Evolutionary conservation across 768 basidiomycete genomes (phyloP), one percentile per base, ranked within the genome.

Genomic region (Phanerochaete carnosa): DNA sequence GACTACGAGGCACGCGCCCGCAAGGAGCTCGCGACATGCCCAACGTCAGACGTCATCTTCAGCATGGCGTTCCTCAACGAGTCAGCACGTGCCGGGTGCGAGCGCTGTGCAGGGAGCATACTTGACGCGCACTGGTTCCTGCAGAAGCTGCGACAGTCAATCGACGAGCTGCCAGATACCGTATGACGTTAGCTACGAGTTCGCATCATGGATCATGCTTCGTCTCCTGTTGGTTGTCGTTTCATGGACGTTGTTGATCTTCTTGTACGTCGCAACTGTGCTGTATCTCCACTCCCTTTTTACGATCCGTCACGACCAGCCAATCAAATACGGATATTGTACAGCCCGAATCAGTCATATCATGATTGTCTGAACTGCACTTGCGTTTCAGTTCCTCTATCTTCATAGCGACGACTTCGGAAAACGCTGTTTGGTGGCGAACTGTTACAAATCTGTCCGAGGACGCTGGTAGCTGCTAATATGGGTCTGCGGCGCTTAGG

Each of bases 61-160:
- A 77, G 78, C 35, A 74, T 87, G 70, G 73, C 79, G 32, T 90
- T 88, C 69, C 66, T 90, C 50, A 80, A 81, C 35, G 73, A 76
- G 60, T 82, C 75, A 16, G 84, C 80, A 12, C 74, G 76, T 53
- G 72, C 80, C 12, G 84, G 81, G 11, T 91, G 89, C 67, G 66
- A 78, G 53, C 77, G 85, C n/a, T 91, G 89, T 70, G 76, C 85
- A 22, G 83, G 81, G 45, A 90, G 87, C 71, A 79, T 90, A 19
- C 69, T 90, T 45, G 81, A 85, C 62, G 82, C 87, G 28, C 81
- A 83, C 72, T 76, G 74, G 62, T 85, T 83, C 65, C 69, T 91
- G 61, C 70, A 76, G 58, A 64, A 74, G 53, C 69, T 91, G 73
- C 87, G 83, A 75, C 73, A 70, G 58, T 74, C 73, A 45, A 87